Percentiles rank a stretch among this genome's conserved stretches.
These are phyloP conservation scores for Coemansia reversa DNA, from an alignment of 192 early-diverging fungal genomes.

Conservation along the genomic window DNA sequence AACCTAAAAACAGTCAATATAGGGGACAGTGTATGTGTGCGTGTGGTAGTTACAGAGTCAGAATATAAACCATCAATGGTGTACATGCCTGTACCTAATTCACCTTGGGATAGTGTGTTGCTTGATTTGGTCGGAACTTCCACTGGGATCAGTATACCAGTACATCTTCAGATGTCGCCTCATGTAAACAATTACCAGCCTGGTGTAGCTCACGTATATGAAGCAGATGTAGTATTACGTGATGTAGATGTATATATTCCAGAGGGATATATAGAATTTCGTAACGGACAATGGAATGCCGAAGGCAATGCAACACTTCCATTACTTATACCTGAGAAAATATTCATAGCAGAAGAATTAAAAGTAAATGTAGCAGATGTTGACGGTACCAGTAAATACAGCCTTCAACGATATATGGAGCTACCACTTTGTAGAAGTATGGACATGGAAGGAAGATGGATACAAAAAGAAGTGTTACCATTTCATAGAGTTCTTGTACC, in stretches of 20 bases:
- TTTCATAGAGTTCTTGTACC: conserved; percentile 1
- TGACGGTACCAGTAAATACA: not conserved
- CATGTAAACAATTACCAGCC: conserved; percentile 16
- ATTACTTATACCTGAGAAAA: conserved; percentile 17
- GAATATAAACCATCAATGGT: not conserved
- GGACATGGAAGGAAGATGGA: conserved; percentile 47
- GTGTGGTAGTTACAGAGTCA: conserved; percentile 30
- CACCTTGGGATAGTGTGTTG: conserved; percentile 29
- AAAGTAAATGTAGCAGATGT: not conserved
- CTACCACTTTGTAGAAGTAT: conserved; percentile 45
- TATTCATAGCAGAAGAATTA: conserved; percentile 7
- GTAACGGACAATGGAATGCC: conserved; percentile 49
- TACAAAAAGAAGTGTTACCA: conserved; percentile 16
- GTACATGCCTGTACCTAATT: conserved; percentile 11
- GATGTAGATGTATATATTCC: conserved; percentile 39
- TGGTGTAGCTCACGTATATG: conserved; percentile 46
- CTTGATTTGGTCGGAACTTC: conserved; percentile 12
- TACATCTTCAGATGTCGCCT: not conserved
- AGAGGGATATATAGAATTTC: conserved; percentile 33
- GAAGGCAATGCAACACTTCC: conserved; percentile 22
- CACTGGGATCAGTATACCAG: conserved; percentile 12
- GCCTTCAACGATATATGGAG: conserved; percentile 23
- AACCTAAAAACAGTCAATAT: not conserved
- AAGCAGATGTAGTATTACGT: conserved; percentile 34
- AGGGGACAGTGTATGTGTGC: conserved; percentile 32